Evolutionary conservation across 1,284 basidiomycete genomes (phyloP), one percentile per base, ranked within the genome.

Genomic region (Puccinia horiana): DNA sequence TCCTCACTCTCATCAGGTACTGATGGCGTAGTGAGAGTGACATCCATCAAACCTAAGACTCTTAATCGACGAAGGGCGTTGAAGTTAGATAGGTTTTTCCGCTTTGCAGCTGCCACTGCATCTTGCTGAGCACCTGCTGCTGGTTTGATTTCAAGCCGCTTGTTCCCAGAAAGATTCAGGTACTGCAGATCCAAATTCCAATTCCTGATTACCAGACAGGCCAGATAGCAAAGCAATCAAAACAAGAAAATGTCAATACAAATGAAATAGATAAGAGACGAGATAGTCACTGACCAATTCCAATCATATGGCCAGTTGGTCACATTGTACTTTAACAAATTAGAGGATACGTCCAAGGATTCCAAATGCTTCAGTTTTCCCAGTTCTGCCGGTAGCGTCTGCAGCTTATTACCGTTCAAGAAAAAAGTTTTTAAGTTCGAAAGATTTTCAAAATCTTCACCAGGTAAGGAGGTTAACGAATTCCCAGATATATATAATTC

Each of bases 241-340:
- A n/a, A n/a, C n/a, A n/a, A 1, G 9, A 52, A 69, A 35, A 74
- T 20, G 23, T n/a, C 14, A 74, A 37, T 29, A 29, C 2, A 72
- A 44, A 44, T 8, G 20, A 6, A 76, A 76, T 82, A 81, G 82
- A 75, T 1, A 37, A 35, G 0, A 44, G n/a, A n/a, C n/a, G n/a
- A n/a, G n/a, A n/a, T n/a, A n/a, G n/a, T 65, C 61, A 88, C 90
- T 78, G 84, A 95, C 97, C 97, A 99, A 87, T 99, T 99, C 96
- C 96, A 99, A 88, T 99, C 97, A 88, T 96, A 99, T 86, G 96
- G 94, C 93, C 93, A 96, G 86, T 99, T 99, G 85, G 95, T 93
- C 84, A 98, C 96, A 87, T 99, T 99, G 88, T 99, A 99, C 90
- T 94, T 96, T 87, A 99, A 90, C 76, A 92, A 88, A 87, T 99